Conservation (phyloP, 192 early-diverging fungal species). For the Funneliformis geosporum region DNA sequence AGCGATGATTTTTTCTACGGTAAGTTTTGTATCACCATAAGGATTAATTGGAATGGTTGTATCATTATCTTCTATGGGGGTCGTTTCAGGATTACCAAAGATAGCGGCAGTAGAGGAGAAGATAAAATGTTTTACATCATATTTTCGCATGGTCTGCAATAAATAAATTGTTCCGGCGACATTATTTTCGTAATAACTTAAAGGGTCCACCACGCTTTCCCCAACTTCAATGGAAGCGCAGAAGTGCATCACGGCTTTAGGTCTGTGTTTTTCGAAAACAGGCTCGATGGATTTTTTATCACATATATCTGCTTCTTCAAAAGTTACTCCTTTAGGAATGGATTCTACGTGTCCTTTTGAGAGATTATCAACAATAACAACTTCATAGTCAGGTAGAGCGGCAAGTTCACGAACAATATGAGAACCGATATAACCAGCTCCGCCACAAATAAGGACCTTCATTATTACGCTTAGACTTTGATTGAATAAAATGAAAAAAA, state of each 20-base stretch:
- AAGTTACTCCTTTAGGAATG: constrained; percentile 30
- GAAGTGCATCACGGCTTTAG: constrained; percentile 71
- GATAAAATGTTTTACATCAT: constrained; percentile 82
- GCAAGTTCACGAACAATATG: constrained; percentile 83
- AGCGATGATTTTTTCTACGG: constrained; percentile 74
- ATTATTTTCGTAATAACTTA: constrained; percentile 91
- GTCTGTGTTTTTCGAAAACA: constrained; percentile 44
- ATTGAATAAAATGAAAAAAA: background rate
- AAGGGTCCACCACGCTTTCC: constrained; percentile 75
- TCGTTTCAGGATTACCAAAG: constrained; percentile 61
- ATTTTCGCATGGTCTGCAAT: constrained; percentile 75
- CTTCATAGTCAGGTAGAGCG: constrained; percentile 59
- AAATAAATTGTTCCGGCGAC: constrained; percentile 85
- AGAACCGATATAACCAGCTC: constrained; percentile 88
- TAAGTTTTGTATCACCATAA: constrained; percentile 90
- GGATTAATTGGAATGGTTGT: constrained; percentile 76
- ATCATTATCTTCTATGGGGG: constrained; percentile 56
- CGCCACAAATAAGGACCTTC: constrained; percentile 61
- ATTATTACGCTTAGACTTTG: background rate
- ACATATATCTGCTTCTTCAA: constrained; percentile 48
- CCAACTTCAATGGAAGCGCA: constrained; percentile 83
- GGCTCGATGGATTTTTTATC: constrained; percentile 39
- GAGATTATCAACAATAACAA: constrained; percentile 89
- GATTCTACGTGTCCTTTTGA: constrained; percentile 46
- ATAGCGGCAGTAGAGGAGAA: constrained; percentile 92